Evolutionary conservation across 1,139 yeast genomes (phyloP), one percentile per base, ranked within the genome.

Genomic region (Nakaseomyces kungkrabaensis): DNA sequence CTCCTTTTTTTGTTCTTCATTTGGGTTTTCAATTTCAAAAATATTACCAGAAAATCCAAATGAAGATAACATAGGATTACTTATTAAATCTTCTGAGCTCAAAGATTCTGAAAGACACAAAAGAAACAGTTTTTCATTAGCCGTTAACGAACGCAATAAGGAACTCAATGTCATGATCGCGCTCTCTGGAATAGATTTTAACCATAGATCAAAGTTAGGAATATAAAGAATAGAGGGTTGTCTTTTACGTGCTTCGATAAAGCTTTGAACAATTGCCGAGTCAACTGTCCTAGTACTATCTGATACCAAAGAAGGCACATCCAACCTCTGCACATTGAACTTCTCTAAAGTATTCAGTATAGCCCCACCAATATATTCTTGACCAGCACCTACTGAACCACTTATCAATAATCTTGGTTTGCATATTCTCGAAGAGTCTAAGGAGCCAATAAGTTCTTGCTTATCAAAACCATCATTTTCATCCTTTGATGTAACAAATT

Each of bases 221-320:
- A 92, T 79, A 62, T 79, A 85, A 3, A 94, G 70, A 9, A 94
- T 83, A 11, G 96, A 79, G 0, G 98, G 98, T 52, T 85, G 87
- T 57, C 90, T 95, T 61, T 96, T 78, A 58, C 87, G 78, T 3
- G 95, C 95, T 68, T 92, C 99, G 32, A 85, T 75, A 62, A 94
- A 83, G 26, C 87, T 76, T 62, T 89, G 96, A 29, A 92, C 86
- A 40, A 90, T 76, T 0, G 86, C 77, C 63, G 89, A 86, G 61
- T 92, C 98, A 1, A 95, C 82, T 0, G 95, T 81, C 54, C 89
- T 72, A 0, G 94, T 78, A 4, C 95, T 75, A 60, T 90, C 97
- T 11, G 92, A 82, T 58, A 83, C 80, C 52, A 92, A 67, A 24
- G 83, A 76, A 1, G 90, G 88, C 53, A 92, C 72, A 65, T 92